Conservation (phyloP, 192 early-diverging fungal genomes). For the Ambispora gerdemannii region DNA sequence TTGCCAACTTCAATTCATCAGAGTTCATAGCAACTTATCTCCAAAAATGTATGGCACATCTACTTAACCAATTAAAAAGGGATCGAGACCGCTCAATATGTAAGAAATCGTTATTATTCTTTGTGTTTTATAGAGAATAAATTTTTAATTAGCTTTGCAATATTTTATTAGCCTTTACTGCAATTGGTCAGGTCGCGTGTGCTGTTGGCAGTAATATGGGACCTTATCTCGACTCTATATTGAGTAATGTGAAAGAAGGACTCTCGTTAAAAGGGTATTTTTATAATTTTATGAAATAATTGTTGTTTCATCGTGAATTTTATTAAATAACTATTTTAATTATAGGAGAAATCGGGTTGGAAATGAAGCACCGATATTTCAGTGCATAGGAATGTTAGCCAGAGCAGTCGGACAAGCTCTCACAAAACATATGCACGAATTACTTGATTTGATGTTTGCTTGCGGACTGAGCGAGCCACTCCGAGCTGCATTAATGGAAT, state of each 20-base stretch:
- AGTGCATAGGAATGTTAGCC: slow-evolving; percentile 87
- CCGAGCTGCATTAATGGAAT: slow-evolving; percentile 72
- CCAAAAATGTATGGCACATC: slow-evolving; percentile 66
- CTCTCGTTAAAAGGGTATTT: slow-evolving; percentile 66
- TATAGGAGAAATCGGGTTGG: slow-evolving; percentile 51
- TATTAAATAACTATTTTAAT: not conserved
- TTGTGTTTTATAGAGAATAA: too few species aligned
- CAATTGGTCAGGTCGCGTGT: slow-evolving; percentile 83
- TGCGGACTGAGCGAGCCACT: slow-evolving; percentile 80
- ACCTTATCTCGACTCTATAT: slow-evolving; percentile 75
- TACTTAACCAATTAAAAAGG: slow-evolving; percentile 69
- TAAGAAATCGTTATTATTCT: slow-evolving; percentile 23
- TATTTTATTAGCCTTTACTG: slow-evolving; percentile 66
- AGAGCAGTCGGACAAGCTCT: slow-evolving; percentile 86
- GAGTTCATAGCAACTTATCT: slow-evolving; percentile 72
- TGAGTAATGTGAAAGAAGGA: slow-evolving; percentile 72
- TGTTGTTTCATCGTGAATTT: not conserved
- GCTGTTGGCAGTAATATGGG: slow-evolving; percentile 74
- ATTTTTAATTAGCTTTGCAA: not conserved
- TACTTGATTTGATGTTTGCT: slow-evolving; percentile 90
- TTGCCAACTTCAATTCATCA: slow-evolving; percentile 75
- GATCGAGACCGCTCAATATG: slow-evolving; percentile 62
- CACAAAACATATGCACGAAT: slow-evolving; percentile 81
- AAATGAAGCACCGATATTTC: slow-evolving; percentile 64
- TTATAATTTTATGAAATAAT: not conserved